A percentile compares a stretch with the other conserved stretches of the same genome.
Conservation (phyloP, 345 rosid species). For the Streptanthus diversifolius region DNA sequence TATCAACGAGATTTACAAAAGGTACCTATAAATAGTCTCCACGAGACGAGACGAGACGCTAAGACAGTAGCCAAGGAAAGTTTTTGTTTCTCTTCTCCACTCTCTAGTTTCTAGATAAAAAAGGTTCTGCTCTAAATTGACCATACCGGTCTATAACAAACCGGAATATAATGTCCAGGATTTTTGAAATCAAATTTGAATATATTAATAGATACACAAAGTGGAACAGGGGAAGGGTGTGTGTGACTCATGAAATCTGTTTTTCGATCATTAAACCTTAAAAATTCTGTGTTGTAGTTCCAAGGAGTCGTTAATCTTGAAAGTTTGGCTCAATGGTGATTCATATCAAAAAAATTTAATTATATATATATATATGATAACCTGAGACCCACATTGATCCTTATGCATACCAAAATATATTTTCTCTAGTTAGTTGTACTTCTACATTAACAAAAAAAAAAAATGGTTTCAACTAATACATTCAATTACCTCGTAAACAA, state of each 20-base stretch:
- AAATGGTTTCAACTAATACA: not conserved
- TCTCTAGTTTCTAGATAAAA: not conserved
- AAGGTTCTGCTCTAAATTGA: not conserved
- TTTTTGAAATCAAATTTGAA: not conserved
- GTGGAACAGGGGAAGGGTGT: not conserved
- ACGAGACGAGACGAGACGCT: not conserved
- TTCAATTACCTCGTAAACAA: too few species aligned
- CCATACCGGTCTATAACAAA: not conserved
- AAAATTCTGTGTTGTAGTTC: too few species aligned
- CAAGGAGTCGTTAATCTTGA: too few species aligned
- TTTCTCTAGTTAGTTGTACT: not conserved
- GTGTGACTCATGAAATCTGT: too few species aligned
- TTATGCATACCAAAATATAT: too few species aligned
- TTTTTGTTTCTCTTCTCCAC: not conserved
- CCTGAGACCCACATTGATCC: too few species aligned
- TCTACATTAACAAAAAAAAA: too few species aligned
- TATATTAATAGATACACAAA: not conserved
- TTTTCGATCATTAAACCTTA: too few species aligned
- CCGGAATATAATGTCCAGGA: not conserved
- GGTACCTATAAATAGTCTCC: not conserved
- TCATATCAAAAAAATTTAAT: too few species aligned
- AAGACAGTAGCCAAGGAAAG: not conserved
- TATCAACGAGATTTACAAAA: not conserved
- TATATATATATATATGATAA: too few species aligned
- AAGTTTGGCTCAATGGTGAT: too few species aligned